phyloP scores from a whole-genome alignment of 495 filamentous ascomycete species.

The Aspergillus indologenus region DNA sequence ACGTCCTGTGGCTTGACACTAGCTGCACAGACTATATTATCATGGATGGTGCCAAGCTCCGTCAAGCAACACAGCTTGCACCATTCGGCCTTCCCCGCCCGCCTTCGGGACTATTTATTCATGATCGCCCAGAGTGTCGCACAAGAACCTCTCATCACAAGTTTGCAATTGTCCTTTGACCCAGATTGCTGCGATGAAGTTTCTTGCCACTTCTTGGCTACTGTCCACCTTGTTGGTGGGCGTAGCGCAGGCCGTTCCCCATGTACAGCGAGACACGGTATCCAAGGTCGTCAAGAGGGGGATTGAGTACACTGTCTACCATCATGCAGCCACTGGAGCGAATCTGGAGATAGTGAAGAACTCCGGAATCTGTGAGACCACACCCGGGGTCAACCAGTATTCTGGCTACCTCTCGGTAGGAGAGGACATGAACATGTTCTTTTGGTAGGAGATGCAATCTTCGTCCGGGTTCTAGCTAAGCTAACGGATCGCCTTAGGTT shows the following conservation, averaged over 20 bases:
- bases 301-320: constrained; percentile 47
- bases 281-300: constrained; percentile 43
- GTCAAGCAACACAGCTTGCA: background rate
- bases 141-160: background rate
- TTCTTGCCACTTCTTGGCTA: background rate
- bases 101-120: background rate
- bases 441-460: constrained; percentile 35
- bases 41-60: background rate
- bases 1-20: too few relatives aligned
- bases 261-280: constrained; percentile 9
- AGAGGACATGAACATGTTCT: constrained; percentile 54
- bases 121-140: background rate
- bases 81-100: background rate
- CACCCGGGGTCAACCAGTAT: constrained; percentile 53
- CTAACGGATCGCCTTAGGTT: constrained; percentile 19
- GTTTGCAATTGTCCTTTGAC: background rate
- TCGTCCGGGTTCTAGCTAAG: constrained; percentile 7
- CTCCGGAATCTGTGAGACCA: constrained; percentile 55
- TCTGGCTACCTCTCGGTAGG: constrained; percentile 55
- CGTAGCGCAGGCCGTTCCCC: background rate
- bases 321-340: constrained; percentile 50
- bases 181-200: background rate
- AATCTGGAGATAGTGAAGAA: constrained; percentile 55
- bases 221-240: background rate
- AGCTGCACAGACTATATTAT: background rate